Evolutionary conservation across 441 rosid species (phyloP).

Genomic region (Adansonia grandidieri): DNA sequence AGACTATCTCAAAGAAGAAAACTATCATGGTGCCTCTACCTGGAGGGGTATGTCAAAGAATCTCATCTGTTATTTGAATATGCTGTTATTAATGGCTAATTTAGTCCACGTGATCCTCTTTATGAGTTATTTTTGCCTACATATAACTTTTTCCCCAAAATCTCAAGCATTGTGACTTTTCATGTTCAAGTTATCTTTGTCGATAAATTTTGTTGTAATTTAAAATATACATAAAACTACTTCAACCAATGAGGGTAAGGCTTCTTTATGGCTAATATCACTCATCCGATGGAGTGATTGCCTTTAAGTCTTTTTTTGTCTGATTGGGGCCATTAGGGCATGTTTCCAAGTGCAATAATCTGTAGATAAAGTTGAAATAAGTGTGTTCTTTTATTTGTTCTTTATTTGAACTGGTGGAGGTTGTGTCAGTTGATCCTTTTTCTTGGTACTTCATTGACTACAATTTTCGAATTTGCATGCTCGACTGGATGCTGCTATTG

Average conservation of each 20-base stretch:
- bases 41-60: conserved; percentile 68
- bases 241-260: neutral
- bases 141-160: neutral
- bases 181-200: conserved; percentile 3
- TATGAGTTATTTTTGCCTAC: neutral
- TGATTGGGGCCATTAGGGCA: neutral
- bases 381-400: neutral
- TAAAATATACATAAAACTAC: neutral
- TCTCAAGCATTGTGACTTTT: neutral
- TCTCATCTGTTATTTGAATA: conserved; percentile 22
- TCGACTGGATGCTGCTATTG: neutral
- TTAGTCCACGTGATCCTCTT: neutral
- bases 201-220: conserved; percentile 6
- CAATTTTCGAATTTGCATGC: neutral
- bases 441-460: neutral
- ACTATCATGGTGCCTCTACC: conserved; percentile 88
- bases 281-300: neutral
- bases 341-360: neutral
- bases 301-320: neutral
- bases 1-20: conserved; percentile 68
- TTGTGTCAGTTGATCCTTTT: neutral
- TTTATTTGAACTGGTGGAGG: neutral
- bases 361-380: conserved; percentile 2
- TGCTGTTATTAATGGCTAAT: neutral
- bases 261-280: neutral